Evolutionary conservation across 2,329 filamentous ascomycete species (phyloP), one percentile per base, ranked within the genome.

Genomic region (Leptographium flavum): DNA sequence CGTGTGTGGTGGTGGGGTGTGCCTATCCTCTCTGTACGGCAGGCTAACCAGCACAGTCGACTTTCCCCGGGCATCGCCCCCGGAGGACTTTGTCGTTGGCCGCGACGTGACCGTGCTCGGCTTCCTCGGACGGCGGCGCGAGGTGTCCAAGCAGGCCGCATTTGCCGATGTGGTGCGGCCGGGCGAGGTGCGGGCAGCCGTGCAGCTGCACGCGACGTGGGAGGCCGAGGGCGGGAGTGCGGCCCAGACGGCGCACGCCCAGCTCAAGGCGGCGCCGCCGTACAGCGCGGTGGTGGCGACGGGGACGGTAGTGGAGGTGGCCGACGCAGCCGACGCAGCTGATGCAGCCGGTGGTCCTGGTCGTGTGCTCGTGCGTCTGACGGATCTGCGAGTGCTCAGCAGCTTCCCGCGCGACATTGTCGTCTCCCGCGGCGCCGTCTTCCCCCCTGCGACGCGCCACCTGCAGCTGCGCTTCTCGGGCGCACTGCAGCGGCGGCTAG

Each of bases 381-480:
- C 72, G 39, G 69, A 70, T 3, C 71, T 94, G 9, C 67, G 75
- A 37, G 71, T 75, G 42, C 69, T 95, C 4, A 90, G 90, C 53
- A 64, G 72, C 0, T 86, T 93, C 45, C 77, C 83, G 1, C 74
- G 74, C 37, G 76, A 88, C 50, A 78, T 94, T 46, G 80, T 92
- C 48, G 76, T 93, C 50, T 83, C 81, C 2, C 67, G 78, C 15
- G 79, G 83, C 40, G 83, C 82, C 2, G 71, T 79, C 0, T 94
- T 92, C 56, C 73, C 83, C 0, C 76, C 80, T 0, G 74, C 83
- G 41, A 74, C 83, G 47, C 79, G 92, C 21, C 85, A 96, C 61
- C 65, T 95, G 17, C 87, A 96, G 54, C 71, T 98, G 38, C 79
- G 88, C 27, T 90, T 85, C 45, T 79, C 87, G 45, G 60, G 65